These are phyloP conservation scores for Linanthus parryae DNA, from an alignment of 148 eudicot genomes.

Conservation along the genomic window DNA sequence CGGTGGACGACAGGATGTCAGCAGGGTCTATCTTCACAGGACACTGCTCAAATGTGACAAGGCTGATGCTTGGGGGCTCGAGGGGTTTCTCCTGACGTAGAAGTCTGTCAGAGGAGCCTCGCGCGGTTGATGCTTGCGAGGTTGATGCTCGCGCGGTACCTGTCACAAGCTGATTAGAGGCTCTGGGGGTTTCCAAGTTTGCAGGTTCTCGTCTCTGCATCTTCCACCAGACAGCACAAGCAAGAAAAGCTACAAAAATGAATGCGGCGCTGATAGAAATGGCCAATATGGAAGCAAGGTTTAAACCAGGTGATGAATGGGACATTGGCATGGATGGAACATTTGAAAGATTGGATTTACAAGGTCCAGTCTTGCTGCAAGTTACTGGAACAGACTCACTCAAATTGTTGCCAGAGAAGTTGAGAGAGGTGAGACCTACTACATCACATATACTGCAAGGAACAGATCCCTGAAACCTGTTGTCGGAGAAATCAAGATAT, in stretches of 20 bases:
- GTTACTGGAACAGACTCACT: constrained; percentile 43
- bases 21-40: constrained; percentile 48
- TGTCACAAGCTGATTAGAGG: too few relatives aligned
- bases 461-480: constrained; percentile 43
- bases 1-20: constrained; percentile 73
- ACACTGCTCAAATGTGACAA: constrained; percentile 85
- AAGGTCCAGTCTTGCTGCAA: constrained; percentile 33
- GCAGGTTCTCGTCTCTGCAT: constrained; percentile 25
- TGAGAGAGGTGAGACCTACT: constrained; percentile 49
- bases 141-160: constrained; percentile 29
- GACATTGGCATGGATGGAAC: constrained; percentile 12
- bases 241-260: constrained; percentile 29
- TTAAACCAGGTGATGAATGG: constrained; percentile 22
- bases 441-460: constrained; percentile 59
- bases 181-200: too few relatives aligned
- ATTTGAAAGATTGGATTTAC: constrained; percentile 20
- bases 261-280: constrained; percentile 30
- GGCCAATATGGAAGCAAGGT: constrained; percentile 48
- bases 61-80: constrained; percentile 85
- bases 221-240: constrained; percentile 34
- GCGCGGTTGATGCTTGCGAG: constrained; percentile 28
- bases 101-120: constrained; percentile 37
- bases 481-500: constrained; percentile 72
- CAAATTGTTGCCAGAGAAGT: constrained; percentile 62
- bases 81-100: constrained; percentile 46